These are phyloP conservation scores for Tolypocladium tropicale DNA, from an alignment of 2,329 filamentous ascomycete genomes.

Conservation along the genomic window DNA sequence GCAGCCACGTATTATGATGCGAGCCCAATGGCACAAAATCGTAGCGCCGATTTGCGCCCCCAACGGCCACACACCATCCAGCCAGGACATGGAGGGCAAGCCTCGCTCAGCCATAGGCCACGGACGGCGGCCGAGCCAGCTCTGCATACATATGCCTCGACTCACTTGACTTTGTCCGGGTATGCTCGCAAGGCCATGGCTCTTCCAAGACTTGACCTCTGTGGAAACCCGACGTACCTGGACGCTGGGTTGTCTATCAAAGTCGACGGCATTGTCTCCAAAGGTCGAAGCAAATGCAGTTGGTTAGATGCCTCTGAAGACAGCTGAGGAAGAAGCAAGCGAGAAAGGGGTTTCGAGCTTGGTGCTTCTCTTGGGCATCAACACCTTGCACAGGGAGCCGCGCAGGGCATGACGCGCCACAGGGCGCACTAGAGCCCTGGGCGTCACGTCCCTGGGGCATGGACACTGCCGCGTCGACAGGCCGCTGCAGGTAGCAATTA, in stretches of 20 bases:
- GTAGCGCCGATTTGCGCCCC: not conserved
- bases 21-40: not conserved
- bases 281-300: not conserved
- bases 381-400: not conserved
- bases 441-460: not conserved
- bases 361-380: conserved; percentile 1
- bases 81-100: not conserved
- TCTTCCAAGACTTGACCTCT: not conserved
- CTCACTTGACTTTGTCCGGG: conserved; percentile 19
- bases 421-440: not conserved
- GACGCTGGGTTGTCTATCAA: not conserved
- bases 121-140: conserved; percentile 6
- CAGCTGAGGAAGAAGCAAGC: not conserved
- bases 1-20: not conserved
- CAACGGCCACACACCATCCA: not conserved
- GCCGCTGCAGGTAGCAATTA: not conserved
- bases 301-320: not conserved
- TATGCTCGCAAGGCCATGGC: not conserved
- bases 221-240: not conserved
- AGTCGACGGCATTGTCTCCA: not conserved
- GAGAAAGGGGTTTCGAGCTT: not conserved
- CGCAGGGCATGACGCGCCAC: not conserved
- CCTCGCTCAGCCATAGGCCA: conserved; percentile 8
- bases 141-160: conserved; percentile 15
- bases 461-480: not conserved